Base-by-base conservation (phyloP, 2,329 filamentous ascomycete genomes). In the Bimuria novae-zelandiae region DNA sequence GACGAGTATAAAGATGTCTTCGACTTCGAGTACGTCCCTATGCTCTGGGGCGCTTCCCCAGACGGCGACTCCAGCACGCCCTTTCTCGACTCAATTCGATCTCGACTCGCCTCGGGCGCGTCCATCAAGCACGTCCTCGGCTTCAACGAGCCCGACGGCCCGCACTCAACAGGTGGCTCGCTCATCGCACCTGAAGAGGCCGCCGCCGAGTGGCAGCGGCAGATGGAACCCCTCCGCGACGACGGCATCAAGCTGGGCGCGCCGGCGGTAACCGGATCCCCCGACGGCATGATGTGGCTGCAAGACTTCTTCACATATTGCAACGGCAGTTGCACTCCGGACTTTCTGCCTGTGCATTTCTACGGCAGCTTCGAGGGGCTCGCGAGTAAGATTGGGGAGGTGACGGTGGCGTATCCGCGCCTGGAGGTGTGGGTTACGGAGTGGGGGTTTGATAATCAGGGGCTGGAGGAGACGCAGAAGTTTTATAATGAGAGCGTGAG, bases 131-230 rank as follows among this genome's bases (percentile, higher is more conserved):
- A 90, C 63, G 83, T 90, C 2, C 77, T 93, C n/a, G 82, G 79
- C 23, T 92, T 92, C 78, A 93, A 94, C 73, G 90, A 94, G 68
- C 90, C 90, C 0, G 88, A 93, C 65, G 84, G 82, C 14, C 70
- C 76, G 2, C 59, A 64, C 1, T 63, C 67, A 1, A 80, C 77
- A 7, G 88, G 88, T 35, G 89, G 89, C 3, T 87, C 83, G 57
- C 77, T 83, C 57, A 75, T 92, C 19, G 68, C 77, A 1, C 84
- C 88, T 0, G 68, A 76, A 7, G 69, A 75, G 1, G 90, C 89
- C 0, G 90, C 89, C 1, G 70, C 80, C 47, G 80, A 84, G 7
- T 94, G 89, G 89, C 84, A 88, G 27, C 77, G 79, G 35, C 85
- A 91, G 64, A 84, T 94, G 51, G 82, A 89, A 59, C 89, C 90